These are phyloP conservation scores for Diplodia scrobiculata DNA, from an alignment of 2,329 filamentous ascomycete genomes.

Conservation along the genomic window DNA sequence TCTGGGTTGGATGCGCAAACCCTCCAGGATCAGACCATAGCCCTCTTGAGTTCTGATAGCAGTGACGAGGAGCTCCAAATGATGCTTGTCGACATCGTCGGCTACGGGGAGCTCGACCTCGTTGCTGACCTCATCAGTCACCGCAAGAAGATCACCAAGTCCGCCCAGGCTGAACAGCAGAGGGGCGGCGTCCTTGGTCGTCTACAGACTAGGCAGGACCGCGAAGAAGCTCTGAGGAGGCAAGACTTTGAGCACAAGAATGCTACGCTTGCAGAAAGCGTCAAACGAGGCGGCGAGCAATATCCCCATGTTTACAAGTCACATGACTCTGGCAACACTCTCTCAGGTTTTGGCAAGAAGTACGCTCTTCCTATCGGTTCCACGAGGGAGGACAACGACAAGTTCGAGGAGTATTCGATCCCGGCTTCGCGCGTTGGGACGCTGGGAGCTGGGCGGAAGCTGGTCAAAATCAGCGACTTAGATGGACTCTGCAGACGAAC, in stretches of 20 bases:
- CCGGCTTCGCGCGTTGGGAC: constrained; percentile 79
- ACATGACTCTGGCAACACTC: constrained; percentile 80
- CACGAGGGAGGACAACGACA: constrained; percentile 66
- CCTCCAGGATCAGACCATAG: constrained; percentile 76
- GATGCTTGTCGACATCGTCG: constrained; percentile 82
- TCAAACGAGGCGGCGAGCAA: constrained; percentile 68
- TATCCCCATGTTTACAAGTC: constrained; percentile 94
- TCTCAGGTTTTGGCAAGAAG: constrained; percentile 76
- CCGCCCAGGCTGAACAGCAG: constrained; percentile 43
- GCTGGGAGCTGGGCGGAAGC: constrained; percentile 69
- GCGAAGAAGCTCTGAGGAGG: constrained; percentile 74
- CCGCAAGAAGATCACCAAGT: constrained; percentile 63
- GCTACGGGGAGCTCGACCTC: constrained; percentile 90
- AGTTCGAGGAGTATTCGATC: constrained; percentile 87
- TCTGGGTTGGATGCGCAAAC: constrained; percentile 68
- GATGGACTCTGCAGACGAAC: constrained; percentile 89
- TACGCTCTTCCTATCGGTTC: constrained; percentile 80
- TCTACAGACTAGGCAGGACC: constrained; percentile 73
- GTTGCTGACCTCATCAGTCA: constrained; percentile 86
- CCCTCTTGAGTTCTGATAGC: constrained; percentile 69
- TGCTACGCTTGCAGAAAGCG: constrained; percentile 68
- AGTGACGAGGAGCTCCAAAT: constrained; percentile 85
- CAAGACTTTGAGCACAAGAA: constrained; percentile 84
- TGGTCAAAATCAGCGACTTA: constrained; percentile 77
- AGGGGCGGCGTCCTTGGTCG: constrained; percentile 54